Base-by-base conservation (phyloP, 371 early-diverging fungal species). In the Mucor ambiguus region DNA sequence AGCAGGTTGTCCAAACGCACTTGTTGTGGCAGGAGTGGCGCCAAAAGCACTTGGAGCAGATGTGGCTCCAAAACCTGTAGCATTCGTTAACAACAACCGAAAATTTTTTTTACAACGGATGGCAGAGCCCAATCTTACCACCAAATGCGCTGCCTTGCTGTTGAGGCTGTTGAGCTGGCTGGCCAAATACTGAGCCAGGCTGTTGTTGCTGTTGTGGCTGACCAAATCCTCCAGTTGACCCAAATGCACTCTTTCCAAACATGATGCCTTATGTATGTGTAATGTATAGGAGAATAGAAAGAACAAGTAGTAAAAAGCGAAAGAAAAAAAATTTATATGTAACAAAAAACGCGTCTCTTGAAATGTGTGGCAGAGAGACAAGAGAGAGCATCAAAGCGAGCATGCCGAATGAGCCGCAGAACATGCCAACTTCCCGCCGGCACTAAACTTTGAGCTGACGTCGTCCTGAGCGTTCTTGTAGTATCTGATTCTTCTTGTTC, bases 1-100 rank as follows among this genome's bases (percentile, higher is more conserved):
- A 35, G 80, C 69, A 58, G 82, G 76, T 46, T 82, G 83, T 49
- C 88, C 86, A 65, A 86, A 86, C 24, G 86, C 85, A 46, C 80
- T 63, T 3, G 79, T 61, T 20, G 78, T 32, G n/a, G 84, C 66
- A 35, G 61, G 68, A 28, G 79, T 70, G 60, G 78, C 71, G 26
- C 77, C 82, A 62, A 73, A 66, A 41, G 76, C 77, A 61, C 68
- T 66, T 33, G 81, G 63, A 30, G 81, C 67, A 9, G 81, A 59
- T 12, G 79, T 61, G 20, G 84, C 68, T 22, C 85, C 87, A 65
- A 86, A 80, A 8, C 83, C 88, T 81, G 70, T 63, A 4, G 8
- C 0, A 33, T 28, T 41, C 64, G 52, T 52, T 28, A 28, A 28
- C 28, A 52, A 10, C 22, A 46, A 20, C 46, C 46, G 46, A 46